These are phyloP conservation scores for Lactarius tabidus DNA, from an alignment of 768 basidiomycete species.

Conservation along the genomic window DNA sequence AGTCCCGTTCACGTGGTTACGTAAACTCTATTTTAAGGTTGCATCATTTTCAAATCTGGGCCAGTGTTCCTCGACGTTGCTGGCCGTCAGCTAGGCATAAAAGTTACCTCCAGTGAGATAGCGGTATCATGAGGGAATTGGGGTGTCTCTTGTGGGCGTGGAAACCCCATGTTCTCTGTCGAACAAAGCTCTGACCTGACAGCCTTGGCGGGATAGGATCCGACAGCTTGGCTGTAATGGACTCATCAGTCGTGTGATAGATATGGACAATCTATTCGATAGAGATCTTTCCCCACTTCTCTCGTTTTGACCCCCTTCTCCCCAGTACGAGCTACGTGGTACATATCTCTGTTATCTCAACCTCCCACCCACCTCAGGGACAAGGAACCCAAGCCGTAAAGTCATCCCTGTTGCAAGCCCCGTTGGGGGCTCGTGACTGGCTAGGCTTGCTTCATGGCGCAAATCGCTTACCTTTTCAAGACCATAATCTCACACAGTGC, in stretches of 20 bases:
- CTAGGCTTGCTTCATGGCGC: background rate
- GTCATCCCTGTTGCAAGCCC: background rate
- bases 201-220: background rate
- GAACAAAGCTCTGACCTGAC: background rate
- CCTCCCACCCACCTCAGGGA: background rate
- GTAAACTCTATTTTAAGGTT: constrained; percentile 21
- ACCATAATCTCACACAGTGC: constrained; percentile 6
- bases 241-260: background rate
- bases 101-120: background rate
- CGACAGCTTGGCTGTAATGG: background rate
- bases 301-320: background rate
- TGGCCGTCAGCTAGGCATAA: background rate
- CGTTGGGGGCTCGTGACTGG: too few species aligned
- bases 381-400: background rate
- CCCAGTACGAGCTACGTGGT: background rate
- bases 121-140: background rate
- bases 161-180: background rate
- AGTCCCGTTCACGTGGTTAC: constrained; percentile 12
- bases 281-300: background rate
- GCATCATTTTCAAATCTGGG: background rate
- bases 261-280: background rate
- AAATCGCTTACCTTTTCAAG: constrained; percentile 2
- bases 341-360: background rate
- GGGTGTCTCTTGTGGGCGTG: background rate
- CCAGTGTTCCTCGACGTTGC: background rate